phyloP scores from a whole-genome alignment of 768 basidiomycete genomes.

The Goffeauzyma gilvescens region DNA sequence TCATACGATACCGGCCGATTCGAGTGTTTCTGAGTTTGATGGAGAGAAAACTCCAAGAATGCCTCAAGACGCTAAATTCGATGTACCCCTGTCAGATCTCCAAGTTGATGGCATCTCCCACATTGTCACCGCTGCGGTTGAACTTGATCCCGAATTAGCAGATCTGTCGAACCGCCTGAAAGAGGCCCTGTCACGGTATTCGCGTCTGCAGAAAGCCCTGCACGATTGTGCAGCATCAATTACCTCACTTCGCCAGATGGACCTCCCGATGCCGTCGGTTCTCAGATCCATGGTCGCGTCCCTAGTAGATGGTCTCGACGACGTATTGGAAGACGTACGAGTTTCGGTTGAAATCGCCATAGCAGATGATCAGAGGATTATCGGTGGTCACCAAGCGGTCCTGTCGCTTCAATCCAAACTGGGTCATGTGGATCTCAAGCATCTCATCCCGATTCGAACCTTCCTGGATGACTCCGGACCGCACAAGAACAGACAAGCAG shows the following conservation, averaged over 20 bases:
- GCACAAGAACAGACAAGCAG: conserved; percentile 1
- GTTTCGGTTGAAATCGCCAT: conserved; percentile 31
- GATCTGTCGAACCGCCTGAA: conserved; percentile 13
- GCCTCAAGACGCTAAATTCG: no score
- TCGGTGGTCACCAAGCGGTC: conserved; percentile 26
- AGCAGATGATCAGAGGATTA: conserved; percentile 28
- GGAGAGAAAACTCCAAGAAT: background rate
- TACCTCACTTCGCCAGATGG: background rate
- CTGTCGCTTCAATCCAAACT: conserved; percentile 15
- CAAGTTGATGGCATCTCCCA: no score
- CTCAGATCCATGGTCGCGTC: conserved; percentile 11
- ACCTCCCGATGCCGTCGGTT: conserved; percentile 5
- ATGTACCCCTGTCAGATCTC: no score
- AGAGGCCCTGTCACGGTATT: conserved; percentile 14
- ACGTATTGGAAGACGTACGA: conserved; percentile 31
- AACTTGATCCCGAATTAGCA: background rate
- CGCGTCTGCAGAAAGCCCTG: conserved; percentile 17
- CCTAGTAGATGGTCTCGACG: conserved; percentile 26
- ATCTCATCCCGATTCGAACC: background rate
- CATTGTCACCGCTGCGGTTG: no score
- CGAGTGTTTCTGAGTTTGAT: background rate
- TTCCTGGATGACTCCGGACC: background rate
- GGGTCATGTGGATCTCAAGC: background rate
- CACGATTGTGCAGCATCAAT: conserved; percentile 24
- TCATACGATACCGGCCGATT: no score